Conservation (phyloP, 2,329 filamentous ascomycete species). For the Amauroascus niger region DNA sequence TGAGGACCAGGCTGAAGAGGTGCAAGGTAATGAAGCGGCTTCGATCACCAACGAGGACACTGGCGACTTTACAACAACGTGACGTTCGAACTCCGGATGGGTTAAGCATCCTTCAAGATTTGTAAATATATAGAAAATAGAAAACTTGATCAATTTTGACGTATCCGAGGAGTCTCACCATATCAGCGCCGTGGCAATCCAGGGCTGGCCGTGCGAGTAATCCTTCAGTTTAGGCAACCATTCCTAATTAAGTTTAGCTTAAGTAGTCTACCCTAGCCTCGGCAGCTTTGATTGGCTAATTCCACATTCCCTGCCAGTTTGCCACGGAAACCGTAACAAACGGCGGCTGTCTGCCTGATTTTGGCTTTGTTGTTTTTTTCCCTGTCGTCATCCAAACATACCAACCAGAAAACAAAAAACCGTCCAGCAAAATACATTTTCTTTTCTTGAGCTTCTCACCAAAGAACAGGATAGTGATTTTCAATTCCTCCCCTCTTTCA, state of each 20-base stretch:
- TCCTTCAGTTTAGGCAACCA: neutral
- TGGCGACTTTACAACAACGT: neutral
- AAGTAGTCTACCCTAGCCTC: neutral
- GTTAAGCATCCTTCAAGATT: too few relatives aligned
- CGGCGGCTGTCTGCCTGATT: neutral
- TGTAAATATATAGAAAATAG: neutral
- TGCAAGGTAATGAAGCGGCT: neutral
- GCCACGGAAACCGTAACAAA: conserved; percentile 5
- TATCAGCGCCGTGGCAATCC: neutral
- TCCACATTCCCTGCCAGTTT: neutral
- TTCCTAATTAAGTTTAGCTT: neutral
- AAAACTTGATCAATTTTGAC: too few relatives aligned
- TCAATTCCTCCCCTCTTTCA: neutral
- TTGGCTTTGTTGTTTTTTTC: neutral
- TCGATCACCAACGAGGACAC: neutral
- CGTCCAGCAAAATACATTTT: too few relatives aligned
- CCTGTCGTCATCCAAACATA: conserved; percentile 2
- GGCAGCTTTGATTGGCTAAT: neutral
- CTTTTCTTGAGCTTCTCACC: neutral
- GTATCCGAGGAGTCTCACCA: too few relatives aligned
- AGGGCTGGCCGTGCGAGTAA: neutral
- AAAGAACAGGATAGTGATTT: neutral
- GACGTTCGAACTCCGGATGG: neutral
- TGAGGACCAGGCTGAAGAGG: conserved; percentile 1
- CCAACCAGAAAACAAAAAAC: neutral